These are phyloP conservation scores for Tylopilus rubrobrunneus DNA, from an alignment of 768 basidiomycete species.

Conservation along the genomic window DNA sequence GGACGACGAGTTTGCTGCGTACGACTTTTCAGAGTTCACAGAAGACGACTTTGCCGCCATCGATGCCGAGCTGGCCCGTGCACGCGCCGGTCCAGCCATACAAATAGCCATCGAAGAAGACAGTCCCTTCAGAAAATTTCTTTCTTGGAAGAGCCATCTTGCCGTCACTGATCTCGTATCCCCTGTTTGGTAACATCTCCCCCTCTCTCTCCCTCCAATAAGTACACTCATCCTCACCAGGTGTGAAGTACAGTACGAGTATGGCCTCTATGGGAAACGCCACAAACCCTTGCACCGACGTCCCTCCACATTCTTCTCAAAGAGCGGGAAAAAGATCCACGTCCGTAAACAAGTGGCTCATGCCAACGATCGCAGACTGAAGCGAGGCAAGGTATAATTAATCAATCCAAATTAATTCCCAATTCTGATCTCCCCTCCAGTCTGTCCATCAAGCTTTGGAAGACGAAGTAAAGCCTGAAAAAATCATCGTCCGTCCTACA, in stretches of 20 bases:
- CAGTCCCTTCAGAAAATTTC: constrained; percentile 41
- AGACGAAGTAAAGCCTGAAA: constrained; percentile 59
- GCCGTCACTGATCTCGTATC: constrained; percentile 62
- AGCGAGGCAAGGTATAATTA: constrained; percentile 51
- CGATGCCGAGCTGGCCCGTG: constrained; percentile 19
- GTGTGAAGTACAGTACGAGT: constrained; percentile 81
- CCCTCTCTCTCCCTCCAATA: neutral
- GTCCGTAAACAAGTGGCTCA: constrained; percentile 50
- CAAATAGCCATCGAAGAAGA: constrained; percentile 27
- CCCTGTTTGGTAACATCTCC: constrained; percentile 50
- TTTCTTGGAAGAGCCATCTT: constrained; percentile 39
- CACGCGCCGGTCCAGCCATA: constrained; percentile 30
- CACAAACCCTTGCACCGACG: constrained; percentile 45
- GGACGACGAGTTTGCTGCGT: constrained; percentile 38
- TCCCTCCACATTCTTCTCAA: constrained; percentile 53
- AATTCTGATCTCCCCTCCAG: constrained; percentile 29
- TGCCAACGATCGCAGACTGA: constrained; percentile 50
- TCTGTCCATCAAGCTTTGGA: constrained; percentile 77
- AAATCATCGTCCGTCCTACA: constrained; percentile 45
- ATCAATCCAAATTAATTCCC: neutral
- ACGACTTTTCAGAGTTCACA: constrained; percentile 54
- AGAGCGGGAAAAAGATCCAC: constrained; percentile 55
- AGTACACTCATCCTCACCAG: constrained; percentile 34
- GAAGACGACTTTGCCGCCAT: constrained; percentile 49
- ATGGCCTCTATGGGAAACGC: constrained; percentile 61